These are phyloP conservation scores for Rhodotorula sp. DNA, from an alignment of 1,284 basidiomycete species.

Conservation along the genomic window DNA sequence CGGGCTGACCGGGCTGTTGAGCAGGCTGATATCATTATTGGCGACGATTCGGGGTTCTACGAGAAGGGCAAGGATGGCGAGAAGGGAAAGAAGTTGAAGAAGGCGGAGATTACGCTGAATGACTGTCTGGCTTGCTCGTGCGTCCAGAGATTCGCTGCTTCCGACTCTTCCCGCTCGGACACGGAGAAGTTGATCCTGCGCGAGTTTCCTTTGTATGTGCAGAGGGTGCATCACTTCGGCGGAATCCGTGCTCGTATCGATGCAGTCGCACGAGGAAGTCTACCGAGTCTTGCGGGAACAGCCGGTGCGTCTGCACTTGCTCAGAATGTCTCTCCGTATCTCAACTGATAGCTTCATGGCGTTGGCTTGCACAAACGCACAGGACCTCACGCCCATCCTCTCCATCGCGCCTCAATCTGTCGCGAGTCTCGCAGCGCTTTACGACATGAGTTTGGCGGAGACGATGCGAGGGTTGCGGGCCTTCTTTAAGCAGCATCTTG, in stretches of 20 bases:
- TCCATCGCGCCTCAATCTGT: conserved; percentile 90
- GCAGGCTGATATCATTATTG: conserved; percentile 44
- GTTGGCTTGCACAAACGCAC: not conserved
- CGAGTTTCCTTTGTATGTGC: not conserved
- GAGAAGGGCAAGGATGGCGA: conserved; percentile 29
- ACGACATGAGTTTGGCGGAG: conserved; percentile 28
- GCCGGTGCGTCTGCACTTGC: conserved; percentile 44
- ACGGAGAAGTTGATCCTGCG: not conserved
- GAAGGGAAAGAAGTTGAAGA: conserved; percentile 49
- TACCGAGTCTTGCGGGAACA: conserved; percentile 61
- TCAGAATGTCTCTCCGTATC: conserved; percentile 21
- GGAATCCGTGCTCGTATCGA: conserved; percentile 93
- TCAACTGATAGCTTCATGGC: not conserved
- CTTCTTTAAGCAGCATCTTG: conserved; percentile 39
- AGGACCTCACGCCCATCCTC: conserved; percentile 65
- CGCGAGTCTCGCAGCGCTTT: conserved; percentile 75
- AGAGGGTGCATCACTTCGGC: conserved; percentile 98
- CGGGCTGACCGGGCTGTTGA: not conserved
- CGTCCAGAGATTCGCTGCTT: not conserved
- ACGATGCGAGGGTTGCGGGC: conserved; percentile 34
- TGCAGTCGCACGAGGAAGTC: conserved; percentile 92
- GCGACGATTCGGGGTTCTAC: conserved; percentile 40
- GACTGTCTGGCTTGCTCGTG: conserved; percentile 71
- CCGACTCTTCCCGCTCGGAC: not conserved
- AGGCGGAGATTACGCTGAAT: conserved; percentile 91